Percentiles rank a stretch among this genome's conserved stretches.
These are phyloP conservation scores for Eutrema salsugineum DNA, from an alignment of 441 rosid species.

Conservation along the genomic window DNA sequence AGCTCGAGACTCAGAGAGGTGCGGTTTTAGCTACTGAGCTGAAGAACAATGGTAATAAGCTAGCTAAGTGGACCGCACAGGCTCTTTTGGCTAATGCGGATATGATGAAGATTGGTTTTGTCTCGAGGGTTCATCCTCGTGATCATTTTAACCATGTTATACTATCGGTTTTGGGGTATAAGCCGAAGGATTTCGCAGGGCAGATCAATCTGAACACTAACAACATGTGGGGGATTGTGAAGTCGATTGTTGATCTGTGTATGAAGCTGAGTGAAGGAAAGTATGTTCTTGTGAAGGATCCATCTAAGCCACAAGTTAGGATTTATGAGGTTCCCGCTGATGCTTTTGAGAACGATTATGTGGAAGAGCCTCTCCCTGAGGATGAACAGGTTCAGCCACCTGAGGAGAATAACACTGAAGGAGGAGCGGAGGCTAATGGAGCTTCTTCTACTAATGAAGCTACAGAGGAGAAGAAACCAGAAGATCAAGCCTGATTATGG, in stretches of 20 bases:
- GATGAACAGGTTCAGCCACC: conserved; percentile 92
- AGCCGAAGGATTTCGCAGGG: conserved; percentile 75
- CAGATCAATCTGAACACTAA: conserved; percentile 87
- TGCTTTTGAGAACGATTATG: conserved; percentile 95
- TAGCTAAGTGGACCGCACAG: conserved; percentile 96
- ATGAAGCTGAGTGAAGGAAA: conserved; percentile 95
- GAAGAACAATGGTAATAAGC: conserved; percentile 88
- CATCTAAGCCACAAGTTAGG: conserved; percentile 86
- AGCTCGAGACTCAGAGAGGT: conserved; percentile 91
- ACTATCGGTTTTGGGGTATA: conserved; percentile 80
- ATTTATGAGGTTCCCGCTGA: conserved; percentile 93
- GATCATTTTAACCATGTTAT: conserved; percentile 94
- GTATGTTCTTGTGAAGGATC: conserved; percentile 91
- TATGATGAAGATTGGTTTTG: conserved; percentile 94
- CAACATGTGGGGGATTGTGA: conserved; percentile 98
- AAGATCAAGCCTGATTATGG: conserved; percentile 38
- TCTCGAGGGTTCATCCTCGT: conserved; percentile 90
- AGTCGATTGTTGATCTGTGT: conserved; percentile 84
- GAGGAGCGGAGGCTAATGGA: conserved; percentile 45
- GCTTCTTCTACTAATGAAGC: conserved; percentile 36
- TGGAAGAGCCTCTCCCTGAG: conserved; percentile 90
- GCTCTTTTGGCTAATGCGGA: conserved; percentile 84
- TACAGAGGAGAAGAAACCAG: conserved; percentile 47
- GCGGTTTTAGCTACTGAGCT: conserved; percentile 91
- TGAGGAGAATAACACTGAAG: conserved; percentile 49